Base-by-base conservation (phyloP, 2,329 filamentous ascomycete genomes). In the Apiospora phragmitis region DNA sequence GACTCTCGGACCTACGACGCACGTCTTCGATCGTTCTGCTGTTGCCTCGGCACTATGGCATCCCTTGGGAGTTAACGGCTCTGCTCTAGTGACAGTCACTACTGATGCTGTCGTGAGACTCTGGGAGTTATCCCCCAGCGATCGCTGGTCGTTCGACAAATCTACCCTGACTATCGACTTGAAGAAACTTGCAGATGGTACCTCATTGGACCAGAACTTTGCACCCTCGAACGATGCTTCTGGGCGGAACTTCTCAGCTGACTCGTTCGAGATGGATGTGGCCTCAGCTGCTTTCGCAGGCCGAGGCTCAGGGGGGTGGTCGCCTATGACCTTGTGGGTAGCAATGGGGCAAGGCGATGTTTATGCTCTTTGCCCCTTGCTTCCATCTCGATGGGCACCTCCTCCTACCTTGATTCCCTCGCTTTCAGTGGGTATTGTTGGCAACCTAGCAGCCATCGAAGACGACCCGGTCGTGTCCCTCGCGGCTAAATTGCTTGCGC, bases 261-360 rank as follows among this genome's bases (percentile, higher is more conserved):
- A 98, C 79, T 90, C 89, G 1, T 91, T 97, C 71, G 95, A 98
- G 79, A 97, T 99, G 92, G 93, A 98, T 78, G 94, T 97, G 29
- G 94, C 94, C 4, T 92, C 95, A 1, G 94, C 95, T 68, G 93
- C 91, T 79, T 99, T 99, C 83, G 85, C 87, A 45, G 84, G 84
- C 16, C 86, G 87, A 73, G 86, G 85, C 45, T 88, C 89, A 8
- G 95, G 94, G 18, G 94, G 94, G 69, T 99, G 96, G 96, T 93
- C 94, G 9, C 90, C 95, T 12, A 98, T 98, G 93, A 98, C 96
- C 0, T 86, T 99, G 14, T 99, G 95, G 94, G 85, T 98, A 68
- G 94, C 95, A n/a, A 99, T 98, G 93, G 90, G 90, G 47, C 93
- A 94, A 71, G 96, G 96, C 4, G 95, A 98, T 78, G 88, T 98